phyloP scores from a whole-genome alignment of 2,329 filamentous ascomycete genomes.

The Aspergillus pseudonomiae region DNA sequence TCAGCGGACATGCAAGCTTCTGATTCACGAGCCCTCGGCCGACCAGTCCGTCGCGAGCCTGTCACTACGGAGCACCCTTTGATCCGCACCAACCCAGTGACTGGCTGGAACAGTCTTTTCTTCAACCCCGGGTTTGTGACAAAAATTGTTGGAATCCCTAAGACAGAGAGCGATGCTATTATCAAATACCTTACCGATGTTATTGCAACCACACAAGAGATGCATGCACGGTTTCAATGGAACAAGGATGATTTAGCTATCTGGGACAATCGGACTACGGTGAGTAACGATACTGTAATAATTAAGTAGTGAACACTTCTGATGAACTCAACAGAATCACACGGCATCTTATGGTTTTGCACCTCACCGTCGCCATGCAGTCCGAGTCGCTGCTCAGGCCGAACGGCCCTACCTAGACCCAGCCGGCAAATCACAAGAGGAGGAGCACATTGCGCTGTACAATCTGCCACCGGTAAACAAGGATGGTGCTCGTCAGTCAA shows the following conservation, averaged over 20 bases:
- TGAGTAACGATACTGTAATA: conserved; percentile 31
- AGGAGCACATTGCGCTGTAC: conserved; percentile 53
- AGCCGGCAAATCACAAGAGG: conserved; percentile 56
- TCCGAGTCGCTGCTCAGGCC: conserved; percentile 52
- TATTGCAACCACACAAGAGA: conserved; percentile 63
- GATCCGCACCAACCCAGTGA: conserved; percentile 63
- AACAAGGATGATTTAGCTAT: conserved; percentile 66
- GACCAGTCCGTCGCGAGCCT: conserved; percentile 55
- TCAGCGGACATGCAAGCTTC: conserved; percentile 58
- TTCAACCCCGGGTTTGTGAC: conserved; percentile 63
- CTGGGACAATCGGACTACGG: conserved; percentile 66
- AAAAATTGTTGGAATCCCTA: conserved; percentile 61
- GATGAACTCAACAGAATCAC: conserved; percentile 48
- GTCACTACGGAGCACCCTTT: conserved; percentile 60
- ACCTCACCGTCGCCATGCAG: conserved; percentile 59
- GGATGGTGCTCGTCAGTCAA: conserved; percentile 58
- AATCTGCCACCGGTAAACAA: conserved; percentile 57
- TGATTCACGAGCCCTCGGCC: conserved; percentile 53
- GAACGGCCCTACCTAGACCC: conserved; percentile 51
- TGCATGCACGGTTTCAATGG: conserved; percentile 70
- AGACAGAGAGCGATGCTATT: conserved; percentile 58
- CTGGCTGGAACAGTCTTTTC: conserved; percentile 64
- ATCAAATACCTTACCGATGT: conserved; percentile 58
- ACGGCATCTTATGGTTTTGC: conserved; percentile 60
- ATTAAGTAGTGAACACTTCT: background rate